These are phyloP conservation scores for Dissoconium aciculare DNA, from an alignment of 2,329 filamentous ascomycete genomes.

Conservation along the genomic window DNA sequence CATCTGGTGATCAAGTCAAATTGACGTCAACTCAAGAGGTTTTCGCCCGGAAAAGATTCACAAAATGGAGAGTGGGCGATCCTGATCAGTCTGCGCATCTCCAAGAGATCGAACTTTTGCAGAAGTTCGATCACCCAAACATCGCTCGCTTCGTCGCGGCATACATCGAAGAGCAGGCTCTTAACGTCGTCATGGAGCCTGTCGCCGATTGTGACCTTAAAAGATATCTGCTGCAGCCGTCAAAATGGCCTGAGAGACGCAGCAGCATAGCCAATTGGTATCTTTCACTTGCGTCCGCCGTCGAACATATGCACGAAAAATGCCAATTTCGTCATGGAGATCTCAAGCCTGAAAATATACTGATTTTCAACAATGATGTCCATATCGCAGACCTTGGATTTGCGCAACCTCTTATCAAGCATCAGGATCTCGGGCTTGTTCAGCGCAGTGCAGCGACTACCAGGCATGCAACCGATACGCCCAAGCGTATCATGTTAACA, in stretches of 20 bases:
- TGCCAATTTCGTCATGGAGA: conserved; percentile 4
- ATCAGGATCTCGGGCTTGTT: conserved; percentile 1
- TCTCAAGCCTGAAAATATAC: not conserved
- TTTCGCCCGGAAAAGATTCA: conserved; percentile 5
- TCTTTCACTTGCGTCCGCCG: conserved; percentile 4
- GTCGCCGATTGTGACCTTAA: conserved; percentile 7
- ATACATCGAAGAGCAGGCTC: conserved; percentile 39
- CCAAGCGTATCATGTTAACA: too few relatives aligned
- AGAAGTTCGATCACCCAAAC: conserved; percentile 5
- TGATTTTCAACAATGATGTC: conserved; percentile 2
- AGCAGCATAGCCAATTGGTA: conserved; percentile 4
- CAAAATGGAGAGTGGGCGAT: conserved; percentile 1
- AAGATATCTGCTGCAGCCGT: conserved; percentile 3
- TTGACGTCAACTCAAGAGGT: not conserved
- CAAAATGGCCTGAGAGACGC: not conserved
- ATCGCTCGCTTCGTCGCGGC: conserved; percentile 68
- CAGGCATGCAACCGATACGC: too few relatives aligned
- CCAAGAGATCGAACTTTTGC: conserved; percentile 6
- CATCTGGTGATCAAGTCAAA: conserved; percentile 4
- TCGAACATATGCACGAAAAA: conserved; percentile 5
- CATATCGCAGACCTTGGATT: conserved; percentile 5
- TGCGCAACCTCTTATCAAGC: not conserved
- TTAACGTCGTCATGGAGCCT: conserved; percentile 7
- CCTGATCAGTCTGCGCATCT: not conserved
- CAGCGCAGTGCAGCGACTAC: too few relatives aligned